These are phyloP conservation scores for grape (Vitis vinifera) DNA, from an alignment of 164 flowering plant genomes.

Conservation along the genomic window DNA sequence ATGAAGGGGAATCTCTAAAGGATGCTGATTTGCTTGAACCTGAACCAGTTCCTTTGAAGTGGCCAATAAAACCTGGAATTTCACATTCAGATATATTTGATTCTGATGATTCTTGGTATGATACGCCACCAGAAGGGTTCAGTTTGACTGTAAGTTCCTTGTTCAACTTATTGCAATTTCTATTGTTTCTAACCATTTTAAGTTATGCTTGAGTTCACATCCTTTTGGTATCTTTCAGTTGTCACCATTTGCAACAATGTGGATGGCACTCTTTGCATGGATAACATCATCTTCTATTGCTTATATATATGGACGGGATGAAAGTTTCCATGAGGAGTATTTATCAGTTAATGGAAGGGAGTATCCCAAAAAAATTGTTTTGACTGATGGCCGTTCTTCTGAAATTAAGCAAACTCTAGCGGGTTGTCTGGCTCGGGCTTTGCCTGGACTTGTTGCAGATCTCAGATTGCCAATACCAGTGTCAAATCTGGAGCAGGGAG, in stretches of 20 bases:
- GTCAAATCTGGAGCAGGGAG: slow-evolving; percentile 62
- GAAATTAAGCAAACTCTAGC: slow-evolving; percentile 81
- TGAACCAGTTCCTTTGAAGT: slow-evolving; percentile 36
- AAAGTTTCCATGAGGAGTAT: slow-evolving; percentile 62
- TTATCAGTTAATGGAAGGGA: slow-evolving; percentile 65
- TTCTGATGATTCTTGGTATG: slow-evolving; percentile 75
- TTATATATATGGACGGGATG: slow-evolving; percentile 81
- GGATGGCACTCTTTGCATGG: slow-evolving; percentile 86
- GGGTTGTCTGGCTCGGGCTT: slow-evolving; percentile 65
- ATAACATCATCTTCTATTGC: slow-evolving; percentile 84
- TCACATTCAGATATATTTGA: slow-evolving; percentile 47
- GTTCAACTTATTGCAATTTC: not conserved
- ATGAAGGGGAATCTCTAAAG: slow-evolving; percentile 25
- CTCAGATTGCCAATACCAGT: slow-evolving; percentile 62
- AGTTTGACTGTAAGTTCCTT: slow-evolving; percentile 56
- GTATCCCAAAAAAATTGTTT: slow-evolving; percentile 57
- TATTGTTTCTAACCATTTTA: not conserved
- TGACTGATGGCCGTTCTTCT: slow-evolving; percentile 72
- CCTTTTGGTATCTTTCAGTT: slow-evolving; percentile 36
- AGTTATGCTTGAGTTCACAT: not conserved
- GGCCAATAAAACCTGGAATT: slow-evolving; percentile 59
- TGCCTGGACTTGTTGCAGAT: slow-evolving; percentile 61
- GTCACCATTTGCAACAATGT: slow-evolving; percentile 87
- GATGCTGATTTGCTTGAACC: slow-evolving; percentile 33
- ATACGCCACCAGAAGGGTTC: slow-evolving; percentile 80